phyloP scores from a whole-genome alignment of 1,284 basidiomycete genomes.

The Phaffia rhodozyma region DNA sequence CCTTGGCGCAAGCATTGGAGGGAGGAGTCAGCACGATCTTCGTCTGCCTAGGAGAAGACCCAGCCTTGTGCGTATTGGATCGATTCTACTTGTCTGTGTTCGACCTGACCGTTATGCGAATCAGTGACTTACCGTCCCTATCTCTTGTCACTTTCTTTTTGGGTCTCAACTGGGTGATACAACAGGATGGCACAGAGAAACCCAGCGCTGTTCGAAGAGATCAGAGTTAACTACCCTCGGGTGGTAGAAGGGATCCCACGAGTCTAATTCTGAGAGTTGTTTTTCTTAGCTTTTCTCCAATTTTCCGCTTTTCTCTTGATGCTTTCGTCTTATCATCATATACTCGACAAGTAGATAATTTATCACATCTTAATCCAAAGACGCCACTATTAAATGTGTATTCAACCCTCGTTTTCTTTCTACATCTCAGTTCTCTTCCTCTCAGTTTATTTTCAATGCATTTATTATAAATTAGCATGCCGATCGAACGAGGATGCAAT shows the following conservation, averaged over 20 bases:
- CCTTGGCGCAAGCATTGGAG: slow-evolving; percentile 56
- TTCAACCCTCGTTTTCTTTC: neutral
- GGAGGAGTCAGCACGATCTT: slow-evolving; percentile 77
- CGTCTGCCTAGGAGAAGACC: slow-evolving; percentile 70
- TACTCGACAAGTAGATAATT: neutral
- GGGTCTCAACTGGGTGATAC: neutral
- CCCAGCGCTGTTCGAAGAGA: slow-evolving; percentile 45
- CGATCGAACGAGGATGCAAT: neutral
- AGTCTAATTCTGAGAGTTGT: slow-evolving; percentile 19
- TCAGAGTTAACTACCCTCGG: slow-evolving; percentile 35
- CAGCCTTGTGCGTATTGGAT: slow-evolving; percentile 25
- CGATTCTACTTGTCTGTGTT: neutral
- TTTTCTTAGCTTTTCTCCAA: neutral
- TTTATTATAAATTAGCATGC: neutral
- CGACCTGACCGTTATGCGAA: neutral
- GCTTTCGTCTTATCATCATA: neutral
- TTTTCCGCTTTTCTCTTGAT: neutral
- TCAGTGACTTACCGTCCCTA: slow-evolving; percentile 32
- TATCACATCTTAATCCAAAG: too few relatives aligned
- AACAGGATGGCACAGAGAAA: slow-evolving; percentile 54
- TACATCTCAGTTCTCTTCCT: neutral
- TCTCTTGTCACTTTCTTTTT: neutral
- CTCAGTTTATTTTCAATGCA: neutral
- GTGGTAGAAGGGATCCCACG: slow-evolving; percentile 31
- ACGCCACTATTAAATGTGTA: neutral